A percentile compares a stretch with the other conserved stretches of the same genome.
These are phyloP conservation scores for Eucalyptus tenuipes DNA, from an alignment of 345 rosid genomes.

Conservation along the genomic window DNA sequence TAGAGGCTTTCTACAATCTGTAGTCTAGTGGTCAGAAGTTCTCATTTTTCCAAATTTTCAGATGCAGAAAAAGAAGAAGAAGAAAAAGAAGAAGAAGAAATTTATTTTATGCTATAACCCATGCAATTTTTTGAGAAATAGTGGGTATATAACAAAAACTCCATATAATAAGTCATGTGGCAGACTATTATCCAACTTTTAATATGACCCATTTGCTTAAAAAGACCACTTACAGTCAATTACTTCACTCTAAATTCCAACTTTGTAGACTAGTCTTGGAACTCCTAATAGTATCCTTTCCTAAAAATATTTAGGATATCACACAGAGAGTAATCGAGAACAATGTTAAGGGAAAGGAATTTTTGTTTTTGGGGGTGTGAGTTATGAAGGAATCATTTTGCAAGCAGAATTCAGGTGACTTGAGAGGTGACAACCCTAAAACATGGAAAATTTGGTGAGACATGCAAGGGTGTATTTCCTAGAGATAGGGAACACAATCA, in stretches of 20 bases:
- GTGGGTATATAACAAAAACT: neutral
- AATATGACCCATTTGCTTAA: neutral
- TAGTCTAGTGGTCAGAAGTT: neutral
- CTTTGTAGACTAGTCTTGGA: neutral
- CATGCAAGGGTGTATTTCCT: neutral
- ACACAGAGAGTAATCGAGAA: neutral
- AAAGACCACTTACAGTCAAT: neutral
- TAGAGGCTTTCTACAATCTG: neutral
- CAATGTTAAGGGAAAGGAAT: neutral
- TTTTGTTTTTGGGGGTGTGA: neutral
- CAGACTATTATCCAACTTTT: neutral
- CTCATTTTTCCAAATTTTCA: neutral
- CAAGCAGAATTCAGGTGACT: neutral
- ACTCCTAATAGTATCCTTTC: neutral
- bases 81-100: neutral
- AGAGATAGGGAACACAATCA: neutral
- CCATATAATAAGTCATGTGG: neutral
- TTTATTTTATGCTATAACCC: neutral
- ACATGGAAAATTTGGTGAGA: neutral
- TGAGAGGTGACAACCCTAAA: neutral
- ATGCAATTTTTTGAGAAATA: neutral
- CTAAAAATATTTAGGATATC: neutral
- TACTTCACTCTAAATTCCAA: neutral
- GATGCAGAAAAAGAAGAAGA: neutral
- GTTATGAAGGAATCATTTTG: neutral